Evolutionary conservation across 768 basidiomycete genomes (phyloP).

Genomic region (Lactarius sanguifluus): DNA sequence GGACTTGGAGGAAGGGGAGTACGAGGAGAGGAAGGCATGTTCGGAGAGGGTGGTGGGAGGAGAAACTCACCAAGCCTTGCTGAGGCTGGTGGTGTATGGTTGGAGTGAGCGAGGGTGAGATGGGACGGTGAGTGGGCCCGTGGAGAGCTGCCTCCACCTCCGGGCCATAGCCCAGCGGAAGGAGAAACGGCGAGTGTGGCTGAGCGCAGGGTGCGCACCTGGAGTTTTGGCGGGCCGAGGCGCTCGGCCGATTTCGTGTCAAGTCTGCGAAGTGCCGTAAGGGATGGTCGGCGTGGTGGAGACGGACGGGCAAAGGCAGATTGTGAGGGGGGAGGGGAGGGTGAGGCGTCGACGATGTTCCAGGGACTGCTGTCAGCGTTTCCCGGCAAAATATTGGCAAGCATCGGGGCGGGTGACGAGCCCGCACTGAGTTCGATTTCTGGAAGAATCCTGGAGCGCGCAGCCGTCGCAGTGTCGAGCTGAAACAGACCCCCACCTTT

Average conservation of each 20-base stretch:
- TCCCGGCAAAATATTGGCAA: conserved; percentile 43
- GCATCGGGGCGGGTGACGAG: conserved; percentile 57
- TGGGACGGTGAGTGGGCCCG: conserved; percentile 55
- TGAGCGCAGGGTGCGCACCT: conserved; percentile 59
- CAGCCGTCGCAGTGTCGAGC: conserved; percentile 58
- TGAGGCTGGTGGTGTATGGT: conserved; percentile 54
- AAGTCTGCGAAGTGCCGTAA: conserved; percentile 58
- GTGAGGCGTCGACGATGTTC: conserved; percentile 47
- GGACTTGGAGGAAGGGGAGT: conserved; percentile 55
- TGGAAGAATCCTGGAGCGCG: conserved; percentile 50
- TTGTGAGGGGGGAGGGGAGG: conserved; percentile 69
- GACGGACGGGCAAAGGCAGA: conserved; percentile 52
- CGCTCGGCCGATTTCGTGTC: conserved; percentile 60
- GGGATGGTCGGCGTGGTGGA: conserved; percentile 59
- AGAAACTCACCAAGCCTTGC: conserved; percentile 47
- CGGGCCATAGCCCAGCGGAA: conserved; percentile 29
- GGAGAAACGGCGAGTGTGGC: conserved; percentile 59
- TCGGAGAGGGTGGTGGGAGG: conserved; percentile 37
- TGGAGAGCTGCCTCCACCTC: conserved; percentile 23
- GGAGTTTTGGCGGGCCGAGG: conserved; percentile 56
- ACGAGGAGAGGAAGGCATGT: conserved; percentile 38
- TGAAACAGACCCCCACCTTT: conserved; percentile 61
- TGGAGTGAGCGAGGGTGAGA: conserved; percentile 59
- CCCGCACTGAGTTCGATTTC: conserved; percentile 52
- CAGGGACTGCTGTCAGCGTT: conserved; percentile 42